phyloP scores from a whole-genome alignment of 1,284 basidiomycete species.

The Trichosporon faecale region DNA sequence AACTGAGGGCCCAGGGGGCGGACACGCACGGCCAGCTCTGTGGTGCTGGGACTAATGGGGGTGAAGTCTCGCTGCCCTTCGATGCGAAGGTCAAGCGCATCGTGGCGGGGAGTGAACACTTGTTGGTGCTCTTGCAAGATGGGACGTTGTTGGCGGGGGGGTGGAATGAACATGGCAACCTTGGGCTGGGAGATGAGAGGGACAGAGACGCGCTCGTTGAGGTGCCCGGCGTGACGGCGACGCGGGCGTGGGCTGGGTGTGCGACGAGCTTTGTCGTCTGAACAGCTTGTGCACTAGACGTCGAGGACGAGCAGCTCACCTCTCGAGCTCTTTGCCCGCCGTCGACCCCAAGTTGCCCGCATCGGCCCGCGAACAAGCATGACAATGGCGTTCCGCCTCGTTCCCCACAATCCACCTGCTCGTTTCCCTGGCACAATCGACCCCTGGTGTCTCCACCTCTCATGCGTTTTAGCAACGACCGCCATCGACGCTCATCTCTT shows the following conservation, averaged over 20 bases:
- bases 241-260: slow-evolving; percentile 19
- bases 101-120: slow-evolving; percentile 76
- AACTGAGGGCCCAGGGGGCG: slow-evolving; percentile 61
- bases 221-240: slow-evolving; percentile 8
- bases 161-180: slow-evolving; percentile 94
- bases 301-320: too few species aligned
- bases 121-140: slow-evolving; percentile 61
- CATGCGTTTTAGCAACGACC: too few species aligned
- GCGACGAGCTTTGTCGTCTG: slow-evolving; percentile 16
- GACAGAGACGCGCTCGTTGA: slow-evolving; percentile 55
- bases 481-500: too few species aligned
- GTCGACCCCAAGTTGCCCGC: background rate
- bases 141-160: slow-evolving; percentile 62
- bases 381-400: background rate
- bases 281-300: too few species aligned
- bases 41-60: background rate
- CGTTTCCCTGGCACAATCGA: too few species aligned
- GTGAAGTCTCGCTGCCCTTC: background rate
- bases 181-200: slow-evolving; percentile 63
- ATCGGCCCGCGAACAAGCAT: background rate
- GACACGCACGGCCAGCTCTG: slow-evolving; percentile 67
- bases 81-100: slow-evolving; percentile 32
- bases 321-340: too few species aligned
- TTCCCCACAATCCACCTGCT: too few species aligned
- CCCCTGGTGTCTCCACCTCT: too few species aligned